phyloP scores from a whole-genome alignment of 768 basidiomycete species.

The Solioccasus polychromus region DNA sequence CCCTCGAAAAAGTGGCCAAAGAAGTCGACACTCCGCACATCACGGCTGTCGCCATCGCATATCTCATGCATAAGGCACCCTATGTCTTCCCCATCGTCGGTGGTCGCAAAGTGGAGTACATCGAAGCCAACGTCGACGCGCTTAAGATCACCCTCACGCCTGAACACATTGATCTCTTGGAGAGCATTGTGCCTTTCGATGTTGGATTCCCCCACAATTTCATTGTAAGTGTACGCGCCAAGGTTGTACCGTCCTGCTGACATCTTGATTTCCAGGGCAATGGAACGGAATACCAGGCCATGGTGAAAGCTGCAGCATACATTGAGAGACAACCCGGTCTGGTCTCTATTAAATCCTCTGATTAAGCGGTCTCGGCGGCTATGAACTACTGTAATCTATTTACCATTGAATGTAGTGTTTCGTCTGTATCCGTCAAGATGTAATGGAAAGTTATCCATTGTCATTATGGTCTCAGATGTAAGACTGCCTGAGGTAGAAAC shows the following conservation, averaged over 20 bases:
- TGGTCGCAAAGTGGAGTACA: conserved; percentile 41
- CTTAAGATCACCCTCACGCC: conserved; percentile 36
- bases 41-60: conserved; percentile 39
- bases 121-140: conserved; percentile 40
- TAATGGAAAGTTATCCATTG: too few relatives aligned
- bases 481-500: too few relatives aligned
- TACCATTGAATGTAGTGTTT: neutral
- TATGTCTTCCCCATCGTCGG: conserved; percentile 42
- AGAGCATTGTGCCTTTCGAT: conserved; percentile 34
- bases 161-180: conserved; percentile 36
- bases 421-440: neutral
- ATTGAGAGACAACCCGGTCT: conserved; percentile 17
- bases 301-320: conserved; percentile 14
- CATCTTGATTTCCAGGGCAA: conserved; percentile 19
- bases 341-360: conserved; percentile 9
- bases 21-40: conserved; percentile 37
- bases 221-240: conserved; percentile 22
- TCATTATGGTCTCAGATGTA: too few relatives aligned
- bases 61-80: conserved; percentile 41
- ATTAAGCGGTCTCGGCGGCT: neutral
- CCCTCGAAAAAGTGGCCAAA: conserved; percentile 37
- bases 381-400: neutral
- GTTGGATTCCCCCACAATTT: conserved; percentile 36
- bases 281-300: conserved; percentile 16
- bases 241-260: neutral